Base-by-base conservation (phyloP, 1,139 yeast genomes). In the Diutina sp. region DNA sequence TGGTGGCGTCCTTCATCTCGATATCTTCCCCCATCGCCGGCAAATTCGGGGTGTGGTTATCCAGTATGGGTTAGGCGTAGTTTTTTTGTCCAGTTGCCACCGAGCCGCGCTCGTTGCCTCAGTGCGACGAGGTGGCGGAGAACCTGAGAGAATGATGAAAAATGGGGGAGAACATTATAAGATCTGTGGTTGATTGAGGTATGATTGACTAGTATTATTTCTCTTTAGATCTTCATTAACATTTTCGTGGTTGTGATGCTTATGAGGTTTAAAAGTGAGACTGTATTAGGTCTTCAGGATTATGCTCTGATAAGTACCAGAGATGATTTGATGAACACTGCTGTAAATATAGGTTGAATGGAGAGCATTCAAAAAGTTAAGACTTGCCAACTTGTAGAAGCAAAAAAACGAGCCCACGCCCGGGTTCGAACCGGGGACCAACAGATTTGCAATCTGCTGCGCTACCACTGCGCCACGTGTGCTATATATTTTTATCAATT, bases 371-470 rank as follows among this genome's bases (percentile, higher is more conserved):
- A 4, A 35, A 35, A 35, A 35, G 1, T 35, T 3, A 35, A 35
- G 14, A 6, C 11, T 41, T 32, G 35, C 35, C 35, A 32, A 11
- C 7, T 9, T 4, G 3, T 9, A 32, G 9, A 7, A 7, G 32
- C 2, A 50, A 50, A 50, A 50, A 32, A 8, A 28, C 6, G 18
- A 50, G 53, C 53, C 53, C 53, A 50, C 53, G 35, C 44, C 53
- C 53, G 29, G 53, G 44, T 30, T 50, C 53, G 53, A 50, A 50
- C 53, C 29, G 53, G 53, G 86, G 89, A 84, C 89, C 89, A 83
- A 83, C 86, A 84, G 89, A 84, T 84, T 84, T 84, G 90, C 89
- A 84, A 84, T 84, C 89, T 84, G 86, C 87, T 84, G 88, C 90
- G 88, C 88, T 84, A 84, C 89, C 89, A 81, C 89, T 84, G 88